Evolutionary conservation across 2,329 filamentous ascomycete genomes (phyloP).

Genomic region (Fusarium newnesense): DNA sequence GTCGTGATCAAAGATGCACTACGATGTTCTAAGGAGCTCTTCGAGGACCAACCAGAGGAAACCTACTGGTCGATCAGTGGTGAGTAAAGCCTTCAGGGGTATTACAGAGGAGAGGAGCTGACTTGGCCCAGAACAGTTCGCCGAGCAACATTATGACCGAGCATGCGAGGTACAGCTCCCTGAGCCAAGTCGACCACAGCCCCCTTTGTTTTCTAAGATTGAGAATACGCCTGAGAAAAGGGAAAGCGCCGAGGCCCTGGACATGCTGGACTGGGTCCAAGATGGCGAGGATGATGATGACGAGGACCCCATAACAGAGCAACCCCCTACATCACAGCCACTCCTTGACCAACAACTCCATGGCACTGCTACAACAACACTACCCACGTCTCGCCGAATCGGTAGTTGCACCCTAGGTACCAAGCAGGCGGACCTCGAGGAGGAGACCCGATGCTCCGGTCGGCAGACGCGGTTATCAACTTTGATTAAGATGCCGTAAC

Average conservation of each 20-base stretch:
- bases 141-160: not conserved
- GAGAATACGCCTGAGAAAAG: not conserved
- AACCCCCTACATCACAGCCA: not conserved
- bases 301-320: not conserved
- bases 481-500: conserved; percentile 1
- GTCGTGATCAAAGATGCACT: conserved; percentile 36
- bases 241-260: not conserved
- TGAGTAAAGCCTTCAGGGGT: not conserved
- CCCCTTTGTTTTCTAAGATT: conserved; percentile 11
- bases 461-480: not conserved
- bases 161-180: not conserved
- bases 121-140: conserved; percentile 12
- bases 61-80: conserved; percentile 23
- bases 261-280: not conserved
- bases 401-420: not conserved
- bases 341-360: not conserved
- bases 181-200: not conserved
- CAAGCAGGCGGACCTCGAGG: not conserved
- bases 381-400: not conserved
- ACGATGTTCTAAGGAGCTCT: conserved; percentile 22
- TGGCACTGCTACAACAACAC: not conserved
- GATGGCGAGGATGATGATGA: not conserved
- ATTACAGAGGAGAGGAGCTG: not conserved
- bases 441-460: not conserved
- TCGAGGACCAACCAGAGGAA: conserved; percentile 13